These are phyloP conservation scores for Kwoniella sp. DNA, from an alignment of 768 basidiomycete genomes.

Conservation along the genomic window DNA sequence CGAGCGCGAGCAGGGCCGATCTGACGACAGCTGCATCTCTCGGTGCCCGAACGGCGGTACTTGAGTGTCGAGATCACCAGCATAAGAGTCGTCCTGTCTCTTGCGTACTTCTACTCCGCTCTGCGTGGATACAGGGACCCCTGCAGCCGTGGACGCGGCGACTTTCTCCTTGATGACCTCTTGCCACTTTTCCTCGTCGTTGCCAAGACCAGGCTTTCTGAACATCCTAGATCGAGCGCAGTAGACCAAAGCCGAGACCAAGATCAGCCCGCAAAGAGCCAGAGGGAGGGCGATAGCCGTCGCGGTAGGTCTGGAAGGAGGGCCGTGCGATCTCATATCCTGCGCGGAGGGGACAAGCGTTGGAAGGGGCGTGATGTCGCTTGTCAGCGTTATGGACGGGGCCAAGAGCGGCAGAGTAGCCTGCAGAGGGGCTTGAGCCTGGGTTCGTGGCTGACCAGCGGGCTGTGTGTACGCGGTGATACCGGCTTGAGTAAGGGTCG, in stretches of 20 bases:
- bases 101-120: slow-evolving; percentile 7
- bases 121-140: neutral
- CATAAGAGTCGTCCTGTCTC: neutral
- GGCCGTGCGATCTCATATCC: neutral
- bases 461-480: neutral
- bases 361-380: no score
- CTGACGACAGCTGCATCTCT: no score
- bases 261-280: slow-evolving; percentile 19
- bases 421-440: slow-evolving; percentile 7
- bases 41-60: slow-evolving; percentile 3
- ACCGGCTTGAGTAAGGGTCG: neutral
- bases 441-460: neutral
- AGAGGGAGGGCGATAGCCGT: slow-evolving; percentile 25
- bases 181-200: slow-evolving; percentile 9
- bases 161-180: slow-evolving; percentile 11
- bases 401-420: neutral
- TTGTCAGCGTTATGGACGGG: no score
- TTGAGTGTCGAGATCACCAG: neutral
- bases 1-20: no score
- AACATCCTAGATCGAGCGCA: slow-evolving; percentile 13
- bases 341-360: neutral
- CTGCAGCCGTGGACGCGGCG: neutral
- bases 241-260: slow-evolving; percentile 13
- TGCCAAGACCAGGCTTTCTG: slow-evolving; percentile 3
- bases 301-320: slow-evolving; percentile 5